Conservation (phyloP, 257 asterid genomes). For the Salvia miltiorrhiza region DNA sequence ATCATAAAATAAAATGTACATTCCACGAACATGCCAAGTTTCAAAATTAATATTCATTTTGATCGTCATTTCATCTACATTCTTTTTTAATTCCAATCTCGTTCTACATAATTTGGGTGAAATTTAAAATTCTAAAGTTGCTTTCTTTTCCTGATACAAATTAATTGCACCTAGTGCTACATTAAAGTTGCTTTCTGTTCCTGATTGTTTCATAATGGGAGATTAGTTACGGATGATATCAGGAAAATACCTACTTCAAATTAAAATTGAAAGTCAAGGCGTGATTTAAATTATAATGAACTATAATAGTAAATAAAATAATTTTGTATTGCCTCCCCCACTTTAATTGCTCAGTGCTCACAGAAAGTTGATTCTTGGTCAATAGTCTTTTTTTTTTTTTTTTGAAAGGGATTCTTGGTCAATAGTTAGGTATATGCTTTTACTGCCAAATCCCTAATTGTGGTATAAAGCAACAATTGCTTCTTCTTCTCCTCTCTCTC, state of each 20-base stretch:
- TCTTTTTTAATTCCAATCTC: not conserved
- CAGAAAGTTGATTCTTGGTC: slow-evolving; percentile 11
- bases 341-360: not conserved
- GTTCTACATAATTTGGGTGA: not conserved
- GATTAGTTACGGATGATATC: slow-evolving; percentile 18
- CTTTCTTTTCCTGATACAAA: not conserved
- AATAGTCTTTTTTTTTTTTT: no score
- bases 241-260: slow-evolving; percentile 20
- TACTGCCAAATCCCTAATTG: not conserved
- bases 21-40: not conserved
- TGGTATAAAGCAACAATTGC: not conserved
- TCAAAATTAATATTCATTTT: not conserved
- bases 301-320: not conserved
- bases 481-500: no score
- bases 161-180: not conserved
- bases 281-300: not conserved
- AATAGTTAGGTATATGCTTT: not conserved
- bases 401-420: no score
- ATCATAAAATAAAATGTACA: no score
- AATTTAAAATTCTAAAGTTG: not conserved
- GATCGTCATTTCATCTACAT: not conserved
- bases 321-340: not conserved
- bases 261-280: slow-evolving; percentile 9
- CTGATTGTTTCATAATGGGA: not conserved
- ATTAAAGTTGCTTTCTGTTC: not conserved